Evolutionary conservation across 1,284 basidiomycete species (phyloP), one percentile per base, ranked within the genome.

Genomic region (Ganoderma resinaceum): DNA sequence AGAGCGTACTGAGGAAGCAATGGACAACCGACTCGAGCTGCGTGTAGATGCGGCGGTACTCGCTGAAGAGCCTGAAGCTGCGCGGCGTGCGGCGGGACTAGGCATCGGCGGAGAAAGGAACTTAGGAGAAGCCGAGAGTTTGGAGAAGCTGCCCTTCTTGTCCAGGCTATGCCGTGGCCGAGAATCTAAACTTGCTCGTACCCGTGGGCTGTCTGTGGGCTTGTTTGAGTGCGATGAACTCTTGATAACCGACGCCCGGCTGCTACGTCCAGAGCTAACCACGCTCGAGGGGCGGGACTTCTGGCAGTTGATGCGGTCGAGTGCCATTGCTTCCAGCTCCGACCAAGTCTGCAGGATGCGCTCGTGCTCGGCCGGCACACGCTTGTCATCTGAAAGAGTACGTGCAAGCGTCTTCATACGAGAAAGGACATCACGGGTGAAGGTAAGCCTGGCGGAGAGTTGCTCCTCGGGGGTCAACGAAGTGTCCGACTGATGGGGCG

Each of bases 311-410:
- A 93, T 79, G 53, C 86, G 85, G 70, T 95, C 93, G 46, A 83
- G 83, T 38, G 85, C 88, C 93, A 95, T 95, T 38, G 93, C 92
- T 70, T 89, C 85, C 42, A 95, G 80, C 79, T 95, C 94, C 38
- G 78, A 79, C 91, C 92, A 95, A 1, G 92, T 92, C 78, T 95
- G 93, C 55, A 87, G 78, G 37, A 94, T 82, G 26, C 93, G 87
- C 6, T 83, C 81, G 66, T 84, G 82, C 75, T 95, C 93, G 9
- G 83, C 77, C 29, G 80, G 76, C 12, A 87, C 88, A 57, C 93
- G 86, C 23, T 78, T 71, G 76, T 95, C 93, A 66, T 87, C 80
- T 4, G 81, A 73, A 29, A 91, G 81, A 8, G 75, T 63, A 16
- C 77, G 74, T 60, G 85, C 85, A 33, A 79, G 78, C 2, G 77